Percentiles rank a stretch among this genome's conserved stretches.
Conservation (phyloP, 306 rosid genomes). For the Luffa acutangula region DNA sequence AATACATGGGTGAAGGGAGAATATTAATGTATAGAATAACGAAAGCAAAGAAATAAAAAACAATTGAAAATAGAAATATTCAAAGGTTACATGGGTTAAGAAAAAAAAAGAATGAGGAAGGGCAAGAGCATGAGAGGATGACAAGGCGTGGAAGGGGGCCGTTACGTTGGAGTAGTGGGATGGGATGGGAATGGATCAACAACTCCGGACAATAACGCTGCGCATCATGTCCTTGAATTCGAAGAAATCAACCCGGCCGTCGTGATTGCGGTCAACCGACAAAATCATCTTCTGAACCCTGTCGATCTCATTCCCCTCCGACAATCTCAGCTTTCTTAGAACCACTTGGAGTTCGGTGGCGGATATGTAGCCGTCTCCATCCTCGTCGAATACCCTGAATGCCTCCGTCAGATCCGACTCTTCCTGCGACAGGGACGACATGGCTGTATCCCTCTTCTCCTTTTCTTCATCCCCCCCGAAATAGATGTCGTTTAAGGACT, state of each 20-base stretch:
- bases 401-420: conserved; percentile 69
- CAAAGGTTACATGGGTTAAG: too few species aligned
- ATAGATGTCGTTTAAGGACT: conserved; percentile 41
- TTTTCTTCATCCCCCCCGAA: conserved; percentile 20
- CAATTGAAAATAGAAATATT: too few species aligned
- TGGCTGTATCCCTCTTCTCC: neutral
- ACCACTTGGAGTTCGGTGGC: conserved; percentile 70
- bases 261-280: conserved; percentile 59
- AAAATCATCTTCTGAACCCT: conserved; percentile 56
- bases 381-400: conserved; percentile 78
- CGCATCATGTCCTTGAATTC: conserved; percentile 93
- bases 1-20: too few species aligned
- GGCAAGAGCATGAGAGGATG: too few species aligned
- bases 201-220: neutral
- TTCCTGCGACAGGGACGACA: conserved; percentile 17
- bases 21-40: too few species aligned
- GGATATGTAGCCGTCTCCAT: conserved; percentile 77
- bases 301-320: conserved; percentile 51
- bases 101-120: too few species aligned
- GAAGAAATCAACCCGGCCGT: conserved; percentile 68
- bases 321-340: conserved; percentile 52
- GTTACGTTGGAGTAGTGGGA: too few species aligned
- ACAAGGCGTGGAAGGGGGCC: too few species aligned
- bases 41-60: too few species aligned
- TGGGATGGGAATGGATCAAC: too few species aligned